Base-by-base conservation (phyloP, 768 basidiomycete species). In the Mycena haematopus region DNA sequence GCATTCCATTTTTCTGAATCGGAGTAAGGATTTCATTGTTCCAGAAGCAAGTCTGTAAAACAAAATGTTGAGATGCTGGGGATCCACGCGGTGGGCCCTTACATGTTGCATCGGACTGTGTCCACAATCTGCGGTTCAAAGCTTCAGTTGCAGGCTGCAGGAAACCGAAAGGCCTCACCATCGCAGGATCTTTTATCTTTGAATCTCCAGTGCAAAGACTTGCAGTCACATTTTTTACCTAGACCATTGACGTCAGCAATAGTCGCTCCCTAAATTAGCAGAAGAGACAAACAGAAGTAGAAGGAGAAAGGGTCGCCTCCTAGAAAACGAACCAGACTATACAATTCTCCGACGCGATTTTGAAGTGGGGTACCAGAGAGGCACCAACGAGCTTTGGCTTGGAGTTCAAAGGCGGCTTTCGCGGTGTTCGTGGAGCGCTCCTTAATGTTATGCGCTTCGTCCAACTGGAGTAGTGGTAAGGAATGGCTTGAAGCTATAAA, bases 381-480 rank as follows among this genome's bases (percentile, higher is more conserved):
- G 76, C 97, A 99, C 97, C 97, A 99, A 62, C 86, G 87, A 67
- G 86, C 93, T 52, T 84, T 85, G 57, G 90, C 86, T 66, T 89
- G 76, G 13, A 99, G 80, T 58, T 95, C 91, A 73, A 99, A 99
- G 0, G 94, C 86, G n/a, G 95, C 96, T 75, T 96, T 98, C 1
- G 96, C 96, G 0, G 96, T 98, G 72, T 96, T 98, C 1, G 93
- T 95, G 4, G 87, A 78, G 4, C 96, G 87, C 72, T 99, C 96
- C 71, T 99, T 99, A 80, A 99, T 98, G 73, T 96, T 98, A 76
- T 98, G 96, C 6, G 96, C 96, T 78, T 97, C 95, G 68, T 98
- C 95, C 46, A 97, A 84, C 91, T 93, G 63, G 3, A 58, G 38
- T 35, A 14, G 17, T 21, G 36, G 62, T 60, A 57, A 58, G 52